Percentiles rank a stretch among this genome's conserved stretches.
phyloP scores from a whole-genome alignment of 2,329 filamentous ascomycete genomes.

The Chrysoporthe austroafricana region DNA sequence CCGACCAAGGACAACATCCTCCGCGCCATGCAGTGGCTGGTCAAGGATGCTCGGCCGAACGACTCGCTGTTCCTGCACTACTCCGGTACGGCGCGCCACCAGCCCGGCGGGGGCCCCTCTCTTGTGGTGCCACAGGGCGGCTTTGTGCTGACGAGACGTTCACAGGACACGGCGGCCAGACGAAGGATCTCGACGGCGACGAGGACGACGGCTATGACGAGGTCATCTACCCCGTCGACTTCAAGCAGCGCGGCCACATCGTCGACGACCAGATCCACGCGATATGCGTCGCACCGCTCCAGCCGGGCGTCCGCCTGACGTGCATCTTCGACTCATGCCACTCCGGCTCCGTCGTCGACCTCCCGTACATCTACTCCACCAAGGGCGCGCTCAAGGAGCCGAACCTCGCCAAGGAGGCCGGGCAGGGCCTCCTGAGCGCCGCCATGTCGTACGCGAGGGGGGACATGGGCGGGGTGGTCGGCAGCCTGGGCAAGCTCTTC shows the following conservation, averaged over 20 bases:
- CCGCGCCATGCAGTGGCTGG: constrained; percentile 76
- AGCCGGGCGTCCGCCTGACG: constrained; percentile 81
- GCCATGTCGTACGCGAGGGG: constrained; percentile 81
- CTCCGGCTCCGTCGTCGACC: constrained; percentile 73
- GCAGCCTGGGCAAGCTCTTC: constrained; percentile 79
- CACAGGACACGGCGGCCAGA: constrained; percentile 75
- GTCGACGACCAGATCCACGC: constrained; percentile 80
- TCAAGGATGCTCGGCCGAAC: constrained; percentile 71
- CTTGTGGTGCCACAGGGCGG: neutral
- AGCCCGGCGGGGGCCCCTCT: neutral
- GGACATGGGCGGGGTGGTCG: constrained; percentile 80
- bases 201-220: constrained; percentile 80
- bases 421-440: constrained; percentile 71
- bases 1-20: constrained; percentile 79
- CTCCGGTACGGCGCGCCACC: constrained; percentile 53
- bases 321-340: constrained; percentile 84
- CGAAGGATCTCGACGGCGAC: constrained; percentile 72
- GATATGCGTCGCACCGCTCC: constrained; percentile 76
- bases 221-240: constrained; percentile 79
- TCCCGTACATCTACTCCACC: constrained; percentile 81
- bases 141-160: constrained; percentile 1
- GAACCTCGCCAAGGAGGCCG: constrained; percentile 79
- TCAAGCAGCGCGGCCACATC: constrained; percentile 70
- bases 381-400: constrained; percentile 81
- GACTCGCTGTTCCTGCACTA: constrained; percentile 80